A percentile compares a stretch with the other conserved stretches of the same genome.
phyloP scores from a whole-genome alignment of 2,329 filamentous ascomycete genomes.

The Neospermospora avenae region DNA sequence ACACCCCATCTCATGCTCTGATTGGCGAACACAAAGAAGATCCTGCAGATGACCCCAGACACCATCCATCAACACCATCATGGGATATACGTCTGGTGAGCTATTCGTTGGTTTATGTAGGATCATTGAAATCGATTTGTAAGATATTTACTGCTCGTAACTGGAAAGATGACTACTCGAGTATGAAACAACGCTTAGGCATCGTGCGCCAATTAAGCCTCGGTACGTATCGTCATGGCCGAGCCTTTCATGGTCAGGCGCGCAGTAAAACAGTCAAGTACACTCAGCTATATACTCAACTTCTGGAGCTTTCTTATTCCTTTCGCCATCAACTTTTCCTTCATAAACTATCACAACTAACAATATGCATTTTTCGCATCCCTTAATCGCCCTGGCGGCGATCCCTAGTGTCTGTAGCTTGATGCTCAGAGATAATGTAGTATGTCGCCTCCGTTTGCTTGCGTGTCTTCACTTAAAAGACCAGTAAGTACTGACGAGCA shows the following conservation, averaged over 20 bases:
- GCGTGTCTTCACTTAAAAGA: background rate
- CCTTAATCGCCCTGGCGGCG: background rate
- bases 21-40: background rate
- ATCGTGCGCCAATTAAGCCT: background rate
- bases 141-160: background rate
- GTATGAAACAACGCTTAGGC: background rate
- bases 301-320: background rate
- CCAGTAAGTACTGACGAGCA: background rate
- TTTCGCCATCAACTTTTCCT: background rate
- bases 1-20: background rate
- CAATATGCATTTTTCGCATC: background rate
- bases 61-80: background rate
- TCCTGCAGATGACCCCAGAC: background rate
- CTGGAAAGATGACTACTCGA: background rate
- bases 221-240: background rate
- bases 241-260: background rate
- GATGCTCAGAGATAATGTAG: constrained; percentile 7
- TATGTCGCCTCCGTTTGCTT: background rate
- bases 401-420: constrained; percentile 1
- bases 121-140: background rate
- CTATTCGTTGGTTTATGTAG: too few relatives aligned
- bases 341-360: background rate
- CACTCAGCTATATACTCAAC: background rate
- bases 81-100: background rate
- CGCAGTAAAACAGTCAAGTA: background rate